A percentile compares a stretch with the other conserved stretches of the same genome.
Evolutionary conservation across 108 stramenopile genomes (phyloP).

Genomic region (Halocafeteria seosinensis): DNA sequence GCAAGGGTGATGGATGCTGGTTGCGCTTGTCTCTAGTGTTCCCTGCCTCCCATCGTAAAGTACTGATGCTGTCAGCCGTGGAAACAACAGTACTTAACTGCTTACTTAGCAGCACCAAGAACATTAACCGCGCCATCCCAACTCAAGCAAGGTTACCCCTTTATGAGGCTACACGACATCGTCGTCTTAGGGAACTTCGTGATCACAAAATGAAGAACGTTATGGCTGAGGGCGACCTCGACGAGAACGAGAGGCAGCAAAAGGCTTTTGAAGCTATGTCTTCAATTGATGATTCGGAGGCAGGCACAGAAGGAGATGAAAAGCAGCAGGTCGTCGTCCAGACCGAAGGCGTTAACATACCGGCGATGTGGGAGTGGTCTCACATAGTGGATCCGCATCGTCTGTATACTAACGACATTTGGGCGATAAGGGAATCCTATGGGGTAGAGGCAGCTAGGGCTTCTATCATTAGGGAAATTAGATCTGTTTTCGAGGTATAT

Average conservation of each 20-base stretch:
- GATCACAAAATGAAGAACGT: no score
- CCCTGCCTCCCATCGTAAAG: constrained; percentile 40
- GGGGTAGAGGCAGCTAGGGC: constrained; percentile 90
- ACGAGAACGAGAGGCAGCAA: no score
- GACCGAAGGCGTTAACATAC: constrained; percentile 82
- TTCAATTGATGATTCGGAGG: no score
- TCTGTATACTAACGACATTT: constrained; percentile 77
- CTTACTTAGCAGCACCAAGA: constrained; percentile 51
- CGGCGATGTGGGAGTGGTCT: constrained; percentile 53
- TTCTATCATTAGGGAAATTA: constrained; percentile 80
- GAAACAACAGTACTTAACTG: constrained; percentile 60
- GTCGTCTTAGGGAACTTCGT: no score
- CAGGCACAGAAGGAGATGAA: constrained; percentile 46
- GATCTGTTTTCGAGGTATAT: constrained; percentile 90
- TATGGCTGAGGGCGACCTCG: no score
- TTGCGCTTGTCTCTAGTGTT: constrained; percentile 1
- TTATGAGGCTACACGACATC: no score
- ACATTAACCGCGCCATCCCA: constrained; percentile 59
- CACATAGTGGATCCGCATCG: constrained; percentile 42
- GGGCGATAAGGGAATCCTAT: constrained; percentile 66
- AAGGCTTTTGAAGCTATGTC: no score
- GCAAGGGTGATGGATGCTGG: neutral
- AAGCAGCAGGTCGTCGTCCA: constrained; percentile 52
- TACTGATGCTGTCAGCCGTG: constrained; percentile 89
- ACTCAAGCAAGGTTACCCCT: no score